These are phyloP conservation scores for Trichoderma polysporum DNA, from an alignment of 2,329 filamentous ascomycete genomes.

Conservation along the genomic window DNA sequence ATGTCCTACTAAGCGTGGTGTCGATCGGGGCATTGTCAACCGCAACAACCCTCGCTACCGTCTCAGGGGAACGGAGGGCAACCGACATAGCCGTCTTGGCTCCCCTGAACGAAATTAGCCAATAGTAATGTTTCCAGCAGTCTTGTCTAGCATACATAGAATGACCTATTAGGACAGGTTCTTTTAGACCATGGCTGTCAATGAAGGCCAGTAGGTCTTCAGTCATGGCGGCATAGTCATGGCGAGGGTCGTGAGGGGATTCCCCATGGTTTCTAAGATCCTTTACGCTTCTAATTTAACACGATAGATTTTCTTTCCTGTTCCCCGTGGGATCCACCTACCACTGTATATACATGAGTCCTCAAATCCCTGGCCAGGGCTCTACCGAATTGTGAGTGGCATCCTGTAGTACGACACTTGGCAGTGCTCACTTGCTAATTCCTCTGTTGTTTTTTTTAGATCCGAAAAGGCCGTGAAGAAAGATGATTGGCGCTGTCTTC, in stretches of 20 bases:
- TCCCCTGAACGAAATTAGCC: constrained; percentile 54
- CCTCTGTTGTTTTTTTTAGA: constrained; percentile 93
- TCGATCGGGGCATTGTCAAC: constrained; percentile 94
- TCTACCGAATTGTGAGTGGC: constrained; percentile 45
- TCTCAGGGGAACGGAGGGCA: constrained; percentile 67
- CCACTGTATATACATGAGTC: constrained; percentile 77
- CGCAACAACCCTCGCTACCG: constrained; percentile 70
- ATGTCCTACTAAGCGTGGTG: constrained; percentile 69
- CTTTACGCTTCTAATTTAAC: constrained; percentile 40
- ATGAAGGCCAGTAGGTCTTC: constrained; percentile 82
- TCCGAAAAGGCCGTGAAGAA: constrained; percentile 91
- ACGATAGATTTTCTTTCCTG: constrained; percentile 15
- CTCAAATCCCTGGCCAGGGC: constrained; percentile 77
- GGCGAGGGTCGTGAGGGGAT: constrained; percentile 71
- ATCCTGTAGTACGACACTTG: neutral
- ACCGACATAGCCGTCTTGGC: constrained; percentile 91
- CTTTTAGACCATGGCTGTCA: constrained; percentile 63
- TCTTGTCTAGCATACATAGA: constrained; percentile 64
- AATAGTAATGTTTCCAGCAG: neutral
- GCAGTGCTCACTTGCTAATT: constrained; percentile 75
- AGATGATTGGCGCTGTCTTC: constrained; percentile 66
- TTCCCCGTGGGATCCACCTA: constrained; percentile 41
- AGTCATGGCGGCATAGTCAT: constrained; percentile 82
- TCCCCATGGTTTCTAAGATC: constrained; percentile 93
- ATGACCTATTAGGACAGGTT: constrained; percentile 82